Evolutionary conservation across 176 grass and related monocot species (phyloP), one percentile per base, ranked within the genome.

Genomic region (Tillandsia fasciculata): DNA sequence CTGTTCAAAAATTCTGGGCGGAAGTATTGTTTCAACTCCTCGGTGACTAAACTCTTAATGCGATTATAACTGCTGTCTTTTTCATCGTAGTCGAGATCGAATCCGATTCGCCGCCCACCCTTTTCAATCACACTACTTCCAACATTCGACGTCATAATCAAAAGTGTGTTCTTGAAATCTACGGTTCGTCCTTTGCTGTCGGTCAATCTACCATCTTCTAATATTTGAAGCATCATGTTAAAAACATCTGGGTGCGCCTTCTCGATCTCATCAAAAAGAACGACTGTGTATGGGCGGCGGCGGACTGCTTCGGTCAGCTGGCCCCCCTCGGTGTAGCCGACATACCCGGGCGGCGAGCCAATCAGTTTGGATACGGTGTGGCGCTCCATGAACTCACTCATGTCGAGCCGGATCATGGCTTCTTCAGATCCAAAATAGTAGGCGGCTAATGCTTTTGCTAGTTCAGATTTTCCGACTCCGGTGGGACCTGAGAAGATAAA

Each of bases 161-260:
- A 71, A 10, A 96, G 91, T 2, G 91, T 96, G 52, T 96, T 96
- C 75, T 96, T 96, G 71, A 96, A 96, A 77, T 96, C 85, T 51
- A 96, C 88, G 3, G 91, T 96, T 69, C 91, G 81, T 47, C 91
- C 91, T 64, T 96, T 96, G 72, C 91, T 96, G 85, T 96, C 91
- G 9, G 91, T 96, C 20, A 96, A 65, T 50, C 87, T 87, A 28
- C 87, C 91, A 2, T 96, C 91, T 83, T 96, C 91, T 52, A 96
- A 70, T 64, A 96, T 96, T 79, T 96, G 87, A 29, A 96, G 91
- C 87, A 96, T 96, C 91, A 91, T 96, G 82, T 96, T 96, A 78
- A 96, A 96, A 9, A 96, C 91, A 70, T 96, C 91, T 0, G 91
- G 91, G 63, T 96, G 90, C 0, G 90, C 90, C 72, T 94, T 94